Conservation (phyloP, 2,329 filamentous ascomycete genomes). For the Penicillium sclerotiorum region DNA sequence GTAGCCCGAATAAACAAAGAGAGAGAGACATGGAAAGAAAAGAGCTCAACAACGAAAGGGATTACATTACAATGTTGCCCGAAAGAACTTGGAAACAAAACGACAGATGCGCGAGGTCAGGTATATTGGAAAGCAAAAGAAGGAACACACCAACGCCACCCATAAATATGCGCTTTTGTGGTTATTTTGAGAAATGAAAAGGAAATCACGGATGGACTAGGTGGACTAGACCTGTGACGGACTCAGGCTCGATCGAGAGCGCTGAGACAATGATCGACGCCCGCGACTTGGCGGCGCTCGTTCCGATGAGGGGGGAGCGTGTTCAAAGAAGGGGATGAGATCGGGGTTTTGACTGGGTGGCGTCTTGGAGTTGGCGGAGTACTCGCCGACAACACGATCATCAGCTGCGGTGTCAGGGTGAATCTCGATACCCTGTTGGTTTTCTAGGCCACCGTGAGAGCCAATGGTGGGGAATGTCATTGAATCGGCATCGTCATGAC, state of each 20-base stretch:
- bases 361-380: conserved; percentile 35
- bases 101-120: background rate
- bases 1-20: background rate
- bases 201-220: too few species aligned
- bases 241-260: conserved; percentile 40
- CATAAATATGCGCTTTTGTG: conserved; percentile 8
- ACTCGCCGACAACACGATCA: conserved; percentile 48
- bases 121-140: conserved; percentile 1
- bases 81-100: background rate
- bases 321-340: conserved; percentile 47
- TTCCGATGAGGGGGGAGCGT: conserved; percentile 37
- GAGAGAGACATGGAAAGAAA: background rate
- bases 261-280: conserved; percentile 39
- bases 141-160: conserved; percentile 13
- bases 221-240: conserved; percentile 25
- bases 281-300: conserved; percentile 38
- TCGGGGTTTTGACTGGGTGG: conserved; percentile 53
- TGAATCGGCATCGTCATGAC: conserved; percentile 38
- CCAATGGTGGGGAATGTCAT: conserved; percentile 41
- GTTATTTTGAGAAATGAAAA: conserved; percentile 1
- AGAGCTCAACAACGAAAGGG: background rate
- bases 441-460: conserved; percentile 42
- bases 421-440: conserved; percentile 49
- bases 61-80: background rate
- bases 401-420: conserved; percentile 50